Conservation (phyloP, 768 basidiomycete genomes). For the Macrolepiota dolichaula region DNA sequence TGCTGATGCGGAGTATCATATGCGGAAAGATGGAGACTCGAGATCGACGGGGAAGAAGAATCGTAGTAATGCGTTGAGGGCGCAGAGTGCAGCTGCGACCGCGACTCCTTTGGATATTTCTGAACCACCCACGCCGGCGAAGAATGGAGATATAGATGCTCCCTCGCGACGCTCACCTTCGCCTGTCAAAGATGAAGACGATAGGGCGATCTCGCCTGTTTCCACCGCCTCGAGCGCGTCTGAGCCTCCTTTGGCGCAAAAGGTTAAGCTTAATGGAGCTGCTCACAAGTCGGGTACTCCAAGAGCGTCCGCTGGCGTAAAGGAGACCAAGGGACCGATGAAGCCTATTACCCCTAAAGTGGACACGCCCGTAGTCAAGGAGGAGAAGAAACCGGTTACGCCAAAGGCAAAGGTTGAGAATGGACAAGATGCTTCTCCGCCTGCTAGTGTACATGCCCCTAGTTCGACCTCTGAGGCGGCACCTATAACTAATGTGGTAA, state of each 20-base stretch:
- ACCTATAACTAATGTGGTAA: slow-evolving; percentile 13
- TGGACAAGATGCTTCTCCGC: slow-evolving; percentile 8
- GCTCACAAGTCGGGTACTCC: slow-evolving; percentile 23
- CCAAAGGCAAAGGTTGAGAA: slow-evolving; percentile 8
- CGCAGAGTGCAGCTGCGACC: slow-evolving; percentile 46
- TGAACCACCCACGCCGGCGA: slow-evolving; percentile 38
- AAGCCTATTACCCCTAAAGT: slow-evolving; percentile 9
- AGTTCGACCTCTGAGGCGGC: slow-evolving; percentile 18
- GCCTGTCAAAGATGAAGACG: slow-evolving; percentile 37
- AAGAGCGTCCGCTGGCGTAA: slow-evolving; percentile 1
- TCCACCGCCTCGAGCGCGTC: slow-evolving; percentile 72
- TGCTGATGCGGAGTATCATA: slow-evolving; percentile 68
- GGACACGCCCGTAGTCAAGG: not conserved
- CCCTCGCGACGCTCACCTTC: slow-evolving; percentile 27
- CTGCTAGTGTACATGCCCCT: slow-evolving; percentile 11
- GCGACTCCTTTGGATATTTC: slow-evolving; percentile 33
- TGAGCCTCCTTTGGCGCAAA: slow-evolving; percentile 71
- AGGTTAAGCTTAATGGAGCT: slow-evolving; percentile 57
- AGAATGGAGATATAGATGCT: slow-evolving; percentile 33
- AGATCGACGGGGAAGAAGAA: slow-evolving; percentile 50
- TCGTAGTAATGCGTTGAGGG: slow-evolving; percentile 46
- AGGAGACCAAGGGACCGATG: slow-evolving; percentile 12
- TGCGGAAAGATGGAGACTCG: slow-evolving; percentile 53
- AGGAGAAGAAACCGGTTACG: slow-evolving; percentile 14
- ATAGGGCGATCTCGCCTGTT: slow-evolving; percentile 65